phyloP scores from a whole-genome alignment of 768 basidiomycete genomes.

The Rhizopogon salebrosus region DNA sequence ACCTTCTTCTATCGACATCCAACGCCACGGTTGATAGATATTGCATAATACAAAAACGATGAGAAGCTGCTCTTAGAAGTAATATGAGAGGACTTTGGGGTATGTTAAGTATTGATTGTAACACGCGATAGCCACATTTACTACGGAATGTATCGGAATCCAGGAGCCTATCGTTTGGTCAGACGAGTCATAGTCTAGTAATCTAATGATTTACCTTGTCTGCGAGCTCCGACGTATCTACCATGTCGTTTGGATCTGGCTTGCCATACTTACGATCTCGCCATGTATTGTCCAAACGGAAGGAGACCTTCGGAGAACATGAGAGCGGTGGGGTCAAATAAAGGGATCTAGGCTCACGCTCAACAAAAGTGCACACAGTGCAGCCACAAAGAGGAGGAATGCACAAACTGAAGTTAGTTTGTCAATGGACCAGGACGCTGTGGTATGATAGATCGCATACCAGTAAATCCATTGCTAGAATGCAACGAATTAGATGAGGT shows the following conservation, averaged over 20 bases:
- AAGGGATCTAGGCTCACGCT: not conserved
- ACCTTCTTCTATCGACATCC: no score
- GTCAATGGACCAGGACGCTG: not conserved
- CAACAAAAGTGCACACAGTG: not conserved
- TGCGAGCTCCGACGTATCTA: conserved; percentile 61
- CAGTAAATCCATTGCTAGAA: not conserved
- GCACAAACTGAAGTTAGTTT: not conserved
- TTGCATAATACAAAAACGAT: no score
- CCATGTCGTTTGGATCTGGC: conserved; percentile 38
- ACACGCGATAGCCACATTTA: no score
- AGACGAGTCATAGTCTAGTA: not conserved
- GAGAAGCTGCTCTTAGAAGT: no score
- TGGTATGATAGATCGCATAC: not conserved
- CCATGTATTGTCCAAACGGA: conserved; percentile 54
- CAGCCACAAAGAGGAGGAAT: not conserved
- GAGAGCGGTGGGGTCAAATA: not conserved
- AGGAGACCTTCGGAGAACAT: conserved; percentile 43
- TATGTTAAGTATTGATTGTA: no score
- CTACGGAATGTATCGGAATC: conserved; percentile 51
- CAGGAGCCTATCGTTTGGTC: conserved; percentile 39
- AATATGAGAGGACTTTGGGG: no score
- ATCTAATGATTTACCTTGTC: conserved; percentile 43
- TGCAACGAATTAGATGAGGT: not conserved
- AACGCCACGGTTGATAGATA: no score
- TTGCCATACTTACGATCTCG: conserved; percentile 51